A percentile compares a stretch with the other conserved stretches of the same genome.
Conservation (phyloP, 345 rosid genomes). For the Bruguiera gymnorhiza region DNA sequence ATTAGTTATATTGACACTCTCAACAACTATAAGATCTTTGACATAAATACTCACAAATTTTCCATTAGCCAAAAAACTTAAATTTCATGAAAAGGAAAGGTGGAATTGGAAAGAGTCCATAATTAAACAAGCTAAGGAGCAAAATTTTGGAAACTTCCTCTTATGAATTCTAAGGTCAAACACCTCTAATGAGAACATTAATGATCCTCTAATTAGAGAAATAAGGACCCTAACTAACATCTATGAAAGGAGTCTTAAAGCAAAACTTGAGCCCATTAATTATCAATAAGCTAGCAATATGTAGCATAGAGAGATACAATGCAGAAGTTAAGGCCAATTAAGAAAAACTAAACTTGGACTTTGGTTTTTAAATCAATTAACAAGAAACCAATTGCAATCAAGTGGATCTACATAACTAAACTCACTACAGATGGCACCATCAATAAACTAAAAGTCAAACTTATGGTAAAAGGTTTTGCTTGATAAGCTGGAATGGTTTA, state of each 20-base stretch:
- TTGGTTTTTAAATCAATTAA: no score
- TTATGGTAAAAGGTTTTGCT: background rate
- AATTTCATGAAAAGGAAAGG: background rate
- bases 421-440: background rate
- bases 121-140: rapidly evolving
- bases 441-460: background rate
- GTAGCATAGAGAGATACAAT: no score
- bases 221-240: background rate
- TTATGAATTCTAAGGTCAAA: rapidly evolving
- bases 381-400: background rate
- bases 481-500: background rate
- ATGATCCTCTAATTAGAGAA: background rate
- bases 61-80: background rate
- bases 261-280: rapidly evolving
- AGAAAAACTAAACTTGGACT: background rate
- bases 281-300: background rate
- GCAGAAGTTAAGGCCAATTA: background rate
- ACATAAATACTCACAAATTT: background rate
- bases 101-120: background rate
- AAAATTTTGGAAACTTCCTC: no score
- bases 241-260: background rate
- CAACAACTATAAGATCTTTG: background rate
- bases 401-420: background rate
- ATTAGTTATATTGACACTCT: background rate
- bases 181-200: background rate